phyloP scores from a whole-genome alignment of 2,329 filamentous ascomycete species.

The Cercospora brassicicola region DNA sequence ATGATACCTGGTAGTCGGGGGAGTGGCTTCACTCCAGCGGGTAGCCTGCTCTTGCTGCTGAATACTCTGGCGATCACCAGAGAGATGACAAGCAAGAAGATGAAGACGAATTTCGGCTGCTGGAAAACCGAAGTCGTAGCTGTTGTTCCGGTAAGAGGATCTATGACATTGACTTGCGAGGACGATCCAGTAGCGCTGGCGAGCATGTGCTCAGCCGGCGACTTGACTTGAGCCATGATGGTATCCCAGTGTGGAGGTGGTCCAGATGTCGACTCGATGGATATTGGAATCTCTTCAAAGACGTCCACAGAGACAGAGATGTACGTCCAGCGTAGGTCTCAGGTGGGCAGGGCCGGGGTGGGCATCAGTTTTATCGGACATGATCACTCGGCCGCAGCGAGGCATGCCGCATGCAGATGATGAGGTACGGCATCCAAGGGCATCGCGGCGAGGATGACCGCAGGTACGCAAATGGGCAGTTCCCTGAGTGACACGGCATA shows the following conservation, averaged over 20 bases:
- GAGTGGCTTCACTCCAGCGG: conserved; percentile 31
- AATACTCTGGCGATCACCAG: conserved; percentile 19
- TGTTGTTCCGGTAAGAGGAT: not conserved
- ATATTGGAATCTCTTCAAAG: not conserved
- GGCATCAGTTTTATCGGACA: conserved; percentile 11
- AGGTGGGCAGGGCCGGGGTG: not conserved
- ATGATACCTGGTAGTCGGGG: conserved; percentile 31
- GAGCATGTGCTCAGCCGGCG: conserved; percentile 14
- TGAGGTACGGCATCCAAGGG: conserved; percentile 3
- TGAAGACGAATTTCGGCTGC: conserved; percentile 18
- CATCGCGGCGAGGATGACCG: conserved; percentile 7
- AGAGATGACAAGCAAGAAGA: conserved; percentile 19
- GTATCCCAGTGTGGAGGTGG: not conserved
- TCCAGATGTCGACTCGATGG: not conserved
- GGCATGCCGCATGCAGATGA: conserved; percentile 7
- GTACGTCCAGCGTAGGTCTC: not conserved
- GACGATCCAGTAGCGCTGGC: conserved; percentile 9
- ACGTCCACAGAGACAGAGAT: not conserved
- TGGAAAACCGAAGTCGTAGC: conserved; percentile 4
- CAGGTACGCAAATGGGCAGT: conserved; percentile 7
- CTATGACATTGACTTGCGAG: conserved; percentile 7
- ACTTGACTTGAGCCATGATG: conserved; percentile 10
- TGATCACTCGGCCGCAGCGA: conserved; percentile 5
- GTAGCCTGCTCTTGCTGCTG: conserved; percentile 26
- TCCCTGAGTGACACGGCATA: conserved; percentile 10